Evolutionary conservation across 768 basidiomycete species (phyloP), one percentile per base, ranked within the genome.

Genomic region (Clitopilus hobsonii): DNA sequence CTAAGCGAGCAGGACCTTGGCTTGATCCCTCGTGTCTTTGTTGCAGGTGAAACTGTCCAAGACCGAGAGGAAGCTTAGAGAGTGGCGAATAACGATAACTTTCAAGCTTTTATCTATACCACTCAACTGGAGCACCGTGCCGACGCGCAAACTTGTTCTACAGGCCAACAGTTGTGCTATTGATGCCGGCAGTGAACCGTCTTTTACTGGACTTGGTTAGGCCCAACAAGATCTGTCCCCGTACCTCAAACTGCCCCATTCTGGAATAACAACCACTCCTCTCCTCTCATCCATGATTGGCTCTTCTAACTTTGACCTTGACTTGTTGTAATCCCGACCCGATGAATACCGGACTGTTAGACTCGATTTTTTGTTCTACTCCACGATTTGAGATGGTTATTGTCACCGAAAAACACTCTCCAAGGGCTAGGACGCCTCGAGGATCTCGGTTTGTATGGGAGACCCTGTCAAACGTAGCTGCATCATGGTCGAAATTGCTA

Each of bases 311-410:
- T 23, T 18, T 45, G 22, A 45, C 18, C 18, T 18, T 45, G 41
- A 45, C 41, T 45, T 45, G 41, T 45, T 45, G 41, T 45, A 45
- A 45, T 45, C 41, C 18, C 41, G 41, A 45, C 18, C 41, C n/a
- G 41, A 41, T 41, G 38, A 20, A 41, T n/a, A 5, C 38, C 38
- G 30, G 8, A 32, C 7, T 7, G 30, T 32, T 32, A 7, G 16
- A 7, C 8, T 32, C 16, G n/a, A n/a, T 32, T 32, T 23, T 45
- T 45, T 20, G n/a, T 20, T 45, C 41, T 45, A 45, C 41, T 45
- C 41, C n/a, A 45, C 41, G 3, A 45, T 20, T 23, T 6, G 41
- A 20, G 5, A 20, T 18, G n/a, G 3, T 45, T 20, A 45, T 45
- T 45, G 41, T 45, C 18, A 45, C 41, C 41, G 41, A 45, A 20